Conservation (phyloP, 163 green algal genomes). For the Volvox carteri region DNA sequence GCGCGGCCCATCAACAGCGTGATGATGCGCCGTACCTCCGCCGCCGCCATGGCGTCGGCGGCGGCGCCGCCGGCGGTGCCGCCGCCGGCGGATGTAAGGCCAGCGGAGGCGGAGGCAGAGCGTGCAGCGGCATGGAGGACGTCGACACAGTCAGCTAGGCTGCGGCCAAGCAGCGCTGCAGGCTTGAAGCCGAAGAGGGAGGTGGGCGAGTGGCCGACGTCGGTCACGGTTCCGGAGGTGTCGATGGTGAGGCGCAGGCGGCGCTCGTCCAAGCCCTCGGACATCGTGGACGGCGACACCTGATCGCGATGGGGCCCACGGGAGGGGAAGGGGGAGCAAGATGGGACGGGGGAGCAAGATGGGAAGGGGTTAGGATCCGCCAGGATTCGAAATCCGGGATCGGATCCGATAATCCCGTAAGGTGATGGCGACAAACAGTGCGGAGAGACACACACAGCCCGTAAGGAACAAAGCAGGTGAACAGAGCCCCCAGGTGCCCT, state of each 20-base stretch:
- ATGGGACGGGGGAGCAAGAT: not conserved
- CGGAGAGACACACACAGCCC: too few species aligned
- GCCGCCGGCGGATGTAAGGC: not conserved
- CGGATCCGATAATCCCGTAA: too few species aligned
- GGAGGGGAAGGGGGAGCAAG: not conserved
- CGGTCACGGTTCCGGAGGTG: conserved; percentile 31
- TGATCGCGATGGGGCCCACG: too few species aligned
- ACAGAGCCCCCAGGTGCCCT: too few species aligned
- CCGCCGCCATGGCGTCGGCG: not conserved
- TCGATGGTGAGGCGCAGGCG: conserved; percentile 51
- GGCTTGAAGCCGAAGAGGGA: conserved; percentile 55
- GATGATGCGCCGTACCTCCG: conserved; percentile 27
- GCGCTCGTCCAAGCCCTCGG: conserved; percentile 47
- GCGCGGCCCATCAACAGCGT: conserved; percentile 28
- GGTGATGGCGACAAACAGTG: too few species aligned
- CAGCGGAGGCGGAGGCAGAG: not conserved
- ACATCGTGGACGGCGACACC: conserved; percentile 3
- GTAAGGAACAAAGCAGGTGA: too few species aligned
- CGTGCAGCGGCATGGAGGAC: conserved; percentile 39
- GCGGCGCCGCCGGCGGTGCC: not conserved
- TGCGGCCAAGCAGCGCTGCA: conserved; percentile 12
- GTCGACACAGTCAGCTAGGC: conserved; percentile 45
- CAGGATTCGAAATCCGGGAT: too few species aligned
- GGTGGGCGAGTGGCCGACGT: conserved; percentile 37
- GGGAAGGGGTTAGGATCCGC: too few species aligned